Evolutionary conservation across 495 filamentous ascomycete genomes (phyloP).

Genomic region (Jackrogersella multiformis): DNA sequence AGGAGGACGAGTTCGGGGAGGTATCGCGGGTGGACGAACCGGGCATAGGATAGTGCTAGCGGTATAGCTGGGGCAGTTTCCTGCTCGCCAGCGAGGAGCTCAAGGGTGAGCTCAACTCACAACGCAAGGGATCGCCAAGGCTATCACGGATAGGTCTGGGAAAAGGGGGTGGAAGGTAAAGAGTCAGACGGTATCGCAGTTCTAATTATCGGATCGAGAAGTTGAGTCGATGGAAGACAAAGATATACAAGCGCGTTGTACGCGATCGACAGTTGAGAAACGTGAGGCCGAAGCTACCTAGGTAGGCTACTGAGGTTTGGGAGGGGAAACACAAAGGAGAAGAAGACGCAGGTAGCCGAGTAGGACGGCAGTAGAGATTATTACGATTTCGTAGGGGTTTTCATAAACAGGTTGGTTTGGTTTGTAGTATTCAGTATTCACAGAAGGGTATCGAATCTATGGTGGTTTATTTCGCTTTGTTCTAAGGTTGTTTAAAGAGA

Average conservation of each 20-base stretch:
- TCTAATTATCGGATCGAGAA: slow-evolving; percentile 9
- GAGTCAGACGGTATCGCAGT: slow-evolving; percentile 16
- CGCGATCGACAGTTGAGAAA: slow-evolving; percentile 31
- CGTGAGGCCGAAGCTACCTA: slow-evolving; percentile 24
- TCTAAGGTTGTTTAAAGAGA: slow-evolving; percentile 20
- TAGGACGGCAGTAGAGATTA: slow-evolving; percentile 13
- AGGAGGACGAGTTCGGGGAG: slow-evolving; percentile 44
- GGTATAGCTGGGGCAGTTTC: slow-evolving; percentile 48
- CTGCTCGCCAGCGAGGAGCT: slow-evolving; percentile 52
- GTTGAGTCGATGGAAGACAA: slow-evolving; percentile 33
- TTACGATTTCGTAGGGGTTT: slow-evolving; percentile 22
- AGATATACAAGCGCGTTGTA: slow-evolving; percentile 41
- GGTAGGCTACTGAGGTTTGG: neutral
- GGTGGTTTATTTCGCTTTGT: slow-evolving; percentile 17
- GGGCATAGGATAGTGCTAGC: slow-evolving; percentile 56
- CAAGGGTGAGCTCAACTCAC: slow-evolving; percentile 37
- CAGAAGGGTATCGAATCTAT: slow-evolving; percentile 38
- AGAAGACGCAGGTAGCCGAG: slow-evolving; percentile 34
- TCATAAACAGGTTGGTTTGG: slow-evolving; percentile 9
- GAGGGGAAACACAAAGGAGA: slow-evolving; percentile 29
- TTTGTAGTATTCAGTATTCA: slow-evolving; percentile 36
- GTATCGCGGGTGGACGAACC: slow-evolving; percentile 53
- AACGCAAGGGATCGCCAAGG: slow-evolving; percentile 30
- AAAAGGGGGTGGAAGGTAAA: neutral
- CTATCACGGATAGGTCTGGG: slow-evolving; percentile 18